Conservation (phyloP, 495 filamentous ascomycete genomes). For the Xylaria grammica region DNA sequence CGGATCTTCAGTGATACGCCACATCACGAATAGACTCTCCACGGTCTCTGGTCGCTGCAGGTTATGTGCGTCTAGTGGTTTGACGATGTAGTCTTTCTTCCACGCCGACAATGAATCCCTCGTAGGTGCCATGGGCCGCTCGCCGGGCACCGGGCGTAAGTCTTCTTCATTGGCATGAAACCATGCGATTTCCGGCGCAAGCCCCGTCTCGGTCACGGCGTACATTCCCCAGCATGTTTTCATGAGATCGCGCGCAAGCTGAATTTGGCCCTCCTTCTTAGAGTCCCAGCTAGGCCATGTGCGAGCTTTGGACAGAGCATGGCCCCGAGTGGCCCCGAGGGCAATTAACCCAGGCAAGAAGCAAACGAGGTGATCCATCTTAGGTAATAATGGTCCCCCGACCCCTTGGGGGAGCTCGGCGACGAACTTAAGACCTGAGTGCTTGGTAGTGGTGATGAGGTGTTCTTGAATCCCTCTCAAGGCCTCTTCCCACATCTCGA, state of each 20-base stretch:
- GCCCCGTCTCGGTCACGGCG: constrained; percentile 66
- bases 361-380: constrained; percentile 85
- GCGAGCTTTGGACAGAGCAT: constrained; percentile 64
- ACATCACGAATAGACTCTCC: constrained; percentile 82
- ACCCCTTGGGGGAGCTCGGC: constrained; percentile 73
- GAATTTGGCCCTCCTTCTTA: constrained; percentile 71
- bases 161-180: constrained; percentile 57
- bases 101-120: constrained; percentile 23
- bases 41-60: constrained; percentile 83
- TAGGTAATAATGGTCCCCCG: constrained; percentile 58
- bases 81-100: constrained; percentile 67
- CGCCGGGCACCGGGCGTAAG: constrained; percentile 44
- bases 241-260: constrained; percentile 71
- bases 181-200: constrained; percentile 76
- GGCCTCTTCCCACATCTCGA: constrained; percentile 76
- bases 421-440: constrained; percentile 69
- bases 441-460: constrained; percentile 70
- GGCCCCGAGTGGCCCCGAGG: constrained; percentile 72
- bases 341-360: constrained; percentile 82
- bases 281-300: constrained; percentile 62
- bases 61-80: constrained; percentile 71
- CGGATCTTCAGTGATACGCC: constrained; percentile 76
- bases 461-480: constrained; percentile 74
- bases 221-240: constrained; percentile 87
- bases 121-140: constrained; percentile 15